Percentiles rank a stretch among this genome's conserved stretches.
phyloP scores from a whole-genome alignment of 306 rosid species.

The Datisca glomerata region DNA sequence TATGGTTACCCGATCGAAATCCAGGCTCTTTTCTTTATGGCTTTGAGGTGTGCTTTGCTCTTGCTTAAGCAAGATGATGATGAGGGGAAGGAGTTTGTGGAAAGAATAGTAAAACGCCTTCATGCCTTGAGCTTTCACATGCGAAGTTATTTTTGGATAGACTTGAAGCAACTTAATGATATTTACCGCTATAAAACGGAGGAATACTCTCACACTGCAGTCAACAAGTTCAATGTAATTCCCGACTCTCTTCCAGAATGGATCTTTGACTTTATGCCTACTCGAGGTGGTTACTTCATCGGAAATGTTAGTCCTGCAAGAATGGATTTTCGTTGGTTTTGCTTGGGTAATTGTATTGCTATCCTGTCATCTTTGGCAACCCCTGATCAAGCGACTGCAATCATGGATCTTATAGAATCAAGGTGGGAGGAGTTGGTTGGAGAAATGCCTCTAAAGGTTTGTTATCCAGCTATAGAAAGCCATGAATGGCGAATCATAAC shows the following conservation, averaged over 20 bases:
- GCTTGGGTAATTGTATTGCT: slow-evolving; percentile 55
- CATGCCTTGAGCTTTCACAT: neutral
- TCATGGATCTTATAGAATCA: slow-evolving; percentile 65
- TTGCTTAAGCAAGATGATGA: neutral
- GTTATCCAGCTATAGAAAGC: slow-evolving; percentile 51
- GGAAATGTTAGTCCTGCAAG: too few species aligned
- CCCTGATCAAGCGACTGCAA: slow-evolving; percentile 49
- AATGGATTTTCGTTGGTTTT: too few species aligned
- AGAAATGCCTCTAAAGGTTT: slow-evolving; percentile 58
- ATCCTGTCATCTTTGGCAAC: slow-evolving; percentile 58
- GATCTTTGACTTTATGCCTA: too few species aligned
- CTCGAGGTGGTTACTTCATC: too few species aligned
- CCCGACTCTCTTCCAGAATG: too few species aligned
- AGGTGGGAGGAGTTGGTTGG: slow-evolving; percentile 54
- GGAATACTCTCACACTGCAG: too few species aligned
- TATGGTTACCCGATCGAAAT: neutral
- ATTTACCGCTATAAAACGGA: too few species aligned
- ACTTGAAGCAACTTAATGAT: slow-evolving; percentile 11
- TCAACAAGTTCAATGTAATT: too few species aligned
- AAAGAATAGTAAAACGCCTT: neutral
- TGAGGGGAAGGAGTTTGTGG: neutral
- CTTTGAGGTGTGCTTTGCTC: neutral
- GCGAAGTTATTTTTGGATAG: neutral
- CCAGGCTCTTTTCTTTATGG: neutral
- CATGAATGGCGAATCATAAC: slow-evolving; percentile 49